These are phyloP conservation scores for Lecanosticta acicola DNA, from an alignment of 2,329 filamentous ascomycete genomes.

Conservation along the genomic window DNA sequence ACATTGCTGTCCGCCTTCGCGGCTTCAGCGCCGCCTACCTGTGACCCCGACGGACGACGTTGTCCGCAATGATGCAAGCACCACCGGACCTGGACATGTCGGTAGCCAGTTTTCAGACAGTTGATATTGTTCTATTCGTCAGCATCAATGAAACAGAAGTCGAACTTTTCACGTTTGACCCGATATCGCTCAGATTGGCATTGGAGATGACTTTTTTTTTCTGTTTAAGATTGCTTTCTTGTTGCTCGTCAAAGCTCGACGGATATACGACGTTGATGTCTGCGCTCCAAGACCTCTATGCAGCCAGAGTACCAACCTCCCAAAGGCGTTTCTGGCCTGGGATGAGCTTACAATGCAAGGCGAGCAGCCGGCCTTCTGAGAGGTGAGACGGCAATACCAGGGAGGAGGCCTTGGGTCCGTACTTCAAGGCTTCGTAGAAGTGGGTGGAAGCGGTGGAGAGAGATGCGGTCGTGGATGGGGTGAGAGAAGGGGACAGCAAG, in stretches of 20 bases:
- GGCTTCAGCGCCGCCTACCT: constrained; percentile 8
- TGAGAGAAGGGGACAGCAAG: no score
- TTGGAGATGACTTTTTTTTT: constrained; percentile 14
- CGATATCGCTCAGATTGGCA: constrained; percentile 14
- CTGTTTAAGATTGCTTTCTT: constrained; percentile 10
- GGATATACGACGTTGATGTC: constrained; percentile 16
- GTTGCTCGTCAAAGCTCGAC: constrained; percentile 13
- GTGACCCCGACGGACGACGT: constrained; percentile 30
- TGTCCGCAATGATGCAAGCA: constrained; percentile 21
- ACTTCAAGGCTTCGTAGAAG: constrained; percentile 1
- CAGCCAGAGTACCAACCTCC: constrained; percentile 24
- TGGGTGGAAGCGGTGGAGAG: not conserved
- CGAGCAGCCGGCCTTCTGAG: constrained; percentile 37
- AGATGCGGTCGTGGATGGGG: no score
- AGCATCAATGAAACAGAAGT: constrained; percentile 26
- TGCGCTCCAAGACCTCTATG: constrained; percentile 13
- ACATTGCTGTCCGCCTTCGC: constrained; percentile 27
- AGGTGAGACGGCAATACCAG: constrained; percentile 35
- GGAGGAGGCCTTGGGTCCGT: constrained; percentile 22
- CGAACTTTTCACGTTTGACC: constrained; percentile 18
- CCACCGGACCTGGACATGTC: constrained; percentile 14
- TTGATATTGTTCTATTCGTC: constrained; percentile 21
- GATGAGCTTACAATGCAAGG: constrained; percentile 33
- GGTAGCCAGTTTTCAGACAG: constrained; percentile 16
- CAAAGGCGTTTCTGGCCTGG: constrained; percentile 20